A percentile compares a stretch with the other conserved stretches of the same genome.
These are phyloP conservation scores for Murraya paniculata DNA, from an alignment of 345 rosid species.

Conservation along the genomic window DNA sequence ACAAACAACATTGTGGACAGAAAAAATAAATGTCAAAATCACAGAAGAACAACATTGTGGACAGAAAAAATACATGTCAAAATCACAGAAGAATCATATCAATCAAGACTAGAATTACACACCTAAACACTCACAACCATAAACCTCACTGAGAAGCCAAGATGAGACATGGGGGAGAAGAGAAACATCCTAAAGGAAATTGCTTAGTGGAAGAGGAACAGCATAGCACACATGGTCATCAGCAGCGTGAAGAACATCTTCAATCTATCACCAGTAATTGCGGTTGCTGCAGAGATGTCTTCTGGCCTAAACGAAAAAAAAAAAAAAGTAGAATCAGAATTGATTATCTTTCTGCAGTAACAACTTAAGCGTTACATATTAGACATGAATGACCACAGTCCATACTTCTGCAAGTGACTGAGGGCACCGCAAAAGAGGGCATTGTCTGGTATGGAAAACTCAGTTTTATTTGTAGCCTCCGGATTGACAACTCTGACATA, in stretches of 20 bases:
- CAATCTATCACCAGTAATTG: conserved; percentile 20
- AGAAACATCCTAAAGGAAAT: conserved; percentile 9
- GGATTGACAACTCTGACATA: conserved; percentile 90
- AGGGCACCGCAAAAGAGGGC: conserved; percentile 89
- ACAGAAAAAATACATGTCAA: conserved; percentile 22
- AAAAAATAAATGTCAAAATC: no score
- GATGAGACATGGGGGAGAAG: conserved; percentile 11
- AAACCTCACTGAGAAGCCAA: conserved; percentile 23
- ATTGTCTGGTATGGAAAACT: conserved; percentile 76
- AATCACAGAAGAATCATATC: conserved; percentile 27
- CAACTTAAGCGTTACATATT: neutral
- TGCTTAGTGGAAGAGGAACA: conserved; percentile 21
- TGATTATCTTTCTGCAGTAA: neutral
- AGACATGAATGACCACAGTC: neutral
- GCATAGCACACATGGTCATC: conserved; percentile 24
- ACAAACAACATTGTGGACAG: conserved; percentile 8
- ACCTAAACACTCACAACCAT: conserved; percentile 36
- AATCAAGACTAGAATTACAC: conserved; percentile 34
- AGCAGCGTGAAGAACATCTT: conserved; percentile 34
- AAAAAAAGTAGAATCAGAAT: conserved; percentile 15
- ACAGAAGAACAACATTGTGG: no score
- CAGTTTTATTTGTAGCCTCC: conserved; percentile 87
- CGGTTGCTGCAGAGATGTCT: conserved; percentile 50
- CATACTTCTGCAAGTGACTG: conserved; percentile 70
- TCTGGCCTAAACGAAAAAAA: conserved; percentile 62